Evolutionary conservation across 176 grass and related monocot genomes (phyloP), one percentile per base, ranked within the genome.

Genomic region (Rhipidocladum racemiflorum): DNA sequence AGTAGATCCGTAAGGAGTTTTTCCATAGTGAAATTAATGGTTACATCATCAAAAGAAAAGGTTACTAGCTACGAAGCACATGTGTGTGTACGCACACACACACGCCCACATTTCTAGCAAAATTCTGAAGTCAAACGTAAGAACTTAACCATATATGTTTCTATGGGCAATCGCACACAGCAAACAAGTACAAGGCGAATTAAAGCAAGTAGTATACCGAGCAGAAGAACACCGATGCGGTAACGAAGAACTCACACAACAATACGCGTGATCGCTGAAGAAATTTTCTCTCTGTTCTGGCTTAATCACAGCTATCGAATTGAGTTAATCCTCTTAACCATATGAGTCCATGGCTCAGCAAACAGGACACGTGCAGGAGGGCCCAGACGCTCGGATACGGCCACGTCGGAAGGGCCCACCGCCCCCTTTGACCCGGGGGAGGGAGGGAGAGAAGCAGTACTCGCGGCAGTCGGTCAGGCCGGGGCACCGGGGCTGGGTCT

Each of bases 401-500:
- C 85, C 86, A 93, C 83, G 88, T 92, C 9, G 73, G 53, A 28
- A 15, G 82, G 89, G 2, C 90, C 87, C 85, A 63, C 61, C 16
- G 0, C 0, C 27, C 93, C 93, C 39, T 46, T 91, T 93, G 91
- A 97, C 94, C 94, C 83, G 88, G 90, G 18, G 81, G 68, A 38
- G 21, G 38, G 66, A 32, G 2, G 44, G 8, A 15, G 45, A 69
- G 50, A 54, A 67, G 34, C 61, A 42, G 65, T 12, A 24, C n/a
- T 57, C 17, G 49, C 71, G 17, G 79, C 85, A 65, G 69, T 72
- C 67, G 65, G 67, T 76, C 84, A 82, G 89, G 57, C 79, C 39
- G 68, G 53, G 61, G 70, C 76, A 29, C 93, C 83, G 90, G 90
- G 65, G 29, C 88, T 53, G 90, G 93, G 93, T 96, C 89, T 81